These are phyloP conservation scores for Penicillium herquei DNA, from an alignment of 495 filamentous ascomycete genomes.

Conservation along the genomic window DNA sequence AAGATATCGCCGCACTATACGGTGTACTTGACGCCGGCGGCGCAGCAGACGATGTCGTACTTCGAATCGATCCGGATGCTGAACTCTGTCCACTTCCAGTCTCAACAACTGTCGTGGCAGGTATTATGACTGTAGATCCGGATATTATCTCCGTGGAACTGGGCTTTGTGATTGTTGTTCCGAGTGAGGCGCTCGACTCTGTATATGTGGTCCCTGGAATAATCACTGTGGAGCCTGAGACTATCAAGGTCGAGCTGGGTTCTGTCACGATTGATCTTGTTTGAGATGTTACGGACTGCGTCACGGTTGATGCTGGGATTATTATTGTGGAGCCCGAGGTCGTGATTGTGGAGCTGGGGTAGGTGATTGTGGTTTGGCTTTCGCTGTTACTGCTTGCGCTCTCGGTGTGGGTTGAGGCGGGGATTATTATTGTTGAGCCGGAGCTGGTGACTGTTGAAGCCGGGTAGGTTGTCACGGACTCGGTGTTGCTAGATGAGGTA, in stretches of 20 bases:
- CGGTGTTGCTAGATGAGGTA: too few relatives aligned
- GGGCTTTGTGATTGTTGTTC: neutral
- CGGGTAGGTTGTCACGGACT: neutral
- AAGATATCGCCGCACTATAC: too few relatives aligned
- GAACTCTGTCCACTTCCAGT: neutral
- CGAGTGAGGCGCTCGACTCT: neutral
- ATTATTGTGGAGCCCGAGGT: neutral
- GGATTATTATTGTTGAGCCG: neutral
- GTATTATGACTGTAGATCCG: neutral
- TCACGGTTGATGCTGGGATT: neutral
- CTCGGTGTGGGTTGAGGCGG: neutral
- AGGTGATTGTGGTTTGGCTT: neutral
- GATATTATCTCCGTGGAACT: neutral
- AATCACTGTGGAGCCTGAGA: neutral
- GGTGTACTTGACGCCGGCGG: too few relatives aligned
- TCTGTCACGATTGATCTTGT: neutral
- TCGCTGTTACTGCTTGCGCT: neutral
- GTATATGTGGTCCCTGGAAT: neutral
- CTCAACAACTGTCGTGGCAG: neutral
- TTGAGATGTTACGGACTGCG: neutral
- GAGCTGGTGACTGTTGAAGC: neutral
- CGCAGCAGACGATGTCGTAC: neutral
- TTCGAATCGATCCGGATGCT: neutral
- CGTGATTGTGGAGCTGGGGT: neutral
- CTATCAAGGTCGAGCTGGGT: neutral